These are phyloP conservation scores for Penicillium parvum DNA, from an alignment of 495 filamentous ascomycete species.

Conservation along the genomic window DNA sequence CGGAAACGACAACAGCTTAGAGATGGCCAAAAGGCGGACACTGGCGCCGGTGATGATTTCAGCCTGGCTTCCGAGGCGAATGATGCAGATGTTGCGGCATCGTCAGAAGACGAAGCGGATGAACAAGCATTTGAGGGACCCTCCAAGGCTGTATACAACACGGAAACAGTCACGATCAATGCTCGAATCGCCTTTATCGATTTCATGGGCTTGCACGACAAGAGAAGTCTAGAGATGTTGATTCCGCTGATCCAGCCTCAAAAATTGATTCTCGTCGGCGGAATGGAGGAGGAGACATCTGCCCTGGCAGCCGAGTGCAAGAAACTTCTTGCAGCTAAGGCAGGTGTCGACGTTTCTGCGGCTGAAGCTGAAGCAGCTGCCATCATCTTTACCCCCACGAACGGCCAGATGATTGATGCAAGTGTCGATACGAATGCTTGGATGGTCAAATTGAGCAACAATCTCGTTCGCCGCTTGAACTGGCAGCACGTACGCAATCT, in stretches of 20 bases:
- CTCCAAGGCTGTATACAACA: conserved; percentile 62
- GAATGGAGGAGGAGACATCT: conserved; percentile 69
- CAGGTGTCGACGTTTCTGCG: conserved; percentile 32
- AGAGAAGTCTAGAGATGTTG: conserved; percentile 86
- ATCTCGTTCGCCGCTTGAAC: conserved; percentile 74
- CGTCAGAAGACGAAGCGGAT: conserved; percentile 46
- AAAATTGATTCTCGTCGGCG: conserved; percentile 85
- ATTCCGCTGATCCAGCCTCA: conserved; percentile 91
- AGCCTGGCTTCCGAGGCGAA: conserved; percentile 39
- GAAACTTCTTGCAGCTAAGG: conserved; percentile 59
- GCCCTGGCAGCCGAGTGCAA: conserved; percentile 75
- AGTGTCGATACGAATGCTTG: conserved; percentile 98
- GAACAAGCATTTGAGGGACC: conserved; percentile 58
- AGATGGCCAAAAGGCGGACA: conserved; percentile 43
- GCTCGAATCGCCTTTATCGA: conserved; percentile 82
- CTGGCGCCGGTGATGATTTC: conserved; percentile 38
- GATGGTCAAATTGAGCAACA: conserved; percentile 83
- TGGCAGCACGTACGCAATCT: conserved; percentile 93
- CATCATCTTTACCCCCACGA: conserved; percentile 73
- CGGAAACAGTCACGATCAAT: conserved; percentile 58
- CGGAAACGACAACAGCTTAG: conserved; percentile 44
- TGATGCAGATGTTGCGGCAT: conserved; percentile 43
- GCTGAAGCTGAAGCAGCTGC: conserved; percentile 33
- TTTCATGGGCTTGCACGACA: conserved; percentile 88
- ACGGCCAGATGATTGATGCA: conserved; percentile 71